Conservation (phyloP, 129 eudicot species). For the Heracleum sosnowskyi region DNA sequence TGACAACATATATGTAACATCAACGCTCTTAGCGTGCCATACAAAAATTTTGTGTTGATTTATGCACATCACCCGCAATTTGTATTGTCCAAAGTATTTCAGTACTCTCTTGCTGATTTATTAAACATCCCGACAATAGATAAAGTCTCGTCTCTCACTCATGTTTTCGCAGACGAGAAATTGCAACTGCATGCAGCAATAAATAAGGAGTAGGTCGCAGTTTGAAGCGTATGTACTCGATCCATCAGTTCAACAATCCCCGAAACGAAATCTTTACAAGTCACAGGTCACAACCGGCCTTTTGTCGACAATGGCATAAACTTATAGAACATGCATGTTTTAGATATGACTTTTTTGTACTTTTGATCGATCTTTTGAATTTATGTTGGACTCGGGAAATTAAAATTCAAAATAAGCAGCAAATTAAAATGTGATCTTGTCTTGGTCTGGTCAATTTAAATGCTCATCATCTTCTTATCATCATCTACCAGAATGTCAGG, state of each 20-base stretch:
- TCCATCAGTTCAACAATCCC: background rate
- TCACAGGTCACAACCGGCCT: background rate
- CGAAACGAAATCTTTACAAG: background rate
- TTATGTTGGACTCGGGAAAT: background rate
- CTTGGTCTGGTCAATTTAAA: background rate
- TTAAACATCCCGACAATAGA: background rate
- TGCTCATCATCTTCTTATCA: background rate
- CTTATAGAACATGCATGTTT: background rate
- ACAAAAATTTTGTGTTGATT: background rate
- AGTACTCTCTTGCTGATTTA: background rate
- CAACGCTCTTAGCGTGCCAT: background rate
- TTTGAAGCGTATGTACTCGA: background rate
- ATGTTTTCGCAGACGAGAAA: too few species aligned
- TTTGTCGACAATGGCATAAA: background rate
- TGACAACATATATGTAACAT: too few species aligned
- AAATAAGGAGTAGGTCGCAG: background rate
- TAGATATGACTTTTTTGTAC: background rate
- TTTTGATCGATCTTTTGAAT: background rate
- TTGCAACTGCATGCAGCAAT: too few species aligned
- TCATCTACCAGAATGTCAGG: background rate
- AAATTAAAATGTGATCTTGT: background rate
- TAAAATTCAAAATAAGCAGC: background rate
- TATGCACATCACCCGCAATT: too few species aligned
- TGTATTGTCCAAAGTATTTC: too few species aligned
- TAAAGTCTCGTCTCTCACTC: background rate